Evolutionary conservation across 2,329 filamentous ascomycete genomes (phyloP).

Genomic region (Colletotrichum salicis): DNA sequence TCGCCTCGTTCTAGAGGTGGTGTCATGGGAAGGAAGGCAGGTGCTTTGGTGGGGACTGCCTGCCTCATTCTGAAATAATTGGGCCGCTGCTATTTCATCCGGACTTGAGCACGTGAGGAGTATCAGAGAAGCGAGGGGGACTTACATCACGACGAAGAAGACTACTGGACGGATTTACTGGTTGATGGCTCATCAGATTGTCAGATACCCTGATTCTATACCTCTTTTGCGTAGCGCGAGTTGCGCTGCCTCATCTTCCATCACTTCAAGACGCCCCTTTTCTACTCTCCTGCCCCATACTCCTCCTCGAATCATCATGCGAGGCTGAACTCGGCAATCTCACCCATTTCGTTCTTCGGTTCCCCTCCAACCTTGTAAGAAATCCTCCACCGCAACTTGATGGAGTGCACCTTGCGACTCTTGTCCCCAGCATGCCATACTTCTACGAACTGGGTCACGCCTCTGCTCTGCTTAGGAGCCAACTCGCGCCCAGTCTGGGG

Average conservation of each 20-base stretch:
- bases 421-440: constrained; percentile 78
- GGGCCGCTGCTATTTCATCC: background rate
- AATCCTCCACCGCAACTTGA: constrained; percentile 91
- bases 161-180: background rate
- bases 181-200: background rate
- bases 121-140: background rate
- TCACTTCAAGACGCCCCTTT: constrained; percentile 1
- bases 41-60: background rate
- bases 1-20: background rate
- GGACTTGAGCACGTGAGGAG: background rate
- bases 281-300: background rate
- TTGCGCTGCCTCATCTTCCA: background rate
- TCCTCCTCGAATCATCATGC: constrained; percentile 54
- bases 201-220: constrained; percentile 21
- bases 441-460: constrained; percentile 84
- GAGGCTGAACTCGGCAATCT: constrained; percentile 82
- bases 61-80: no score
- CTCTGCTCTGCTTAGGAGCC: constrained; percentile 75
- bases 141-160: background rate
- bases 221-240: constrained; percentile 2
- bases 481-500: constrained; percentile 86
- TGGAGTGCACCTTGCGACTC: constrained; percentile 75
- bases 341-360: constrained; percentile 81
- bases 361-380: constrained; percentile 78
- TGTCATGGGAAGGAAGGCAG: background rate